phyloP scores from a whole-genome alignment of 805 yeast genomes.

The Candida schatavii region DNA sequence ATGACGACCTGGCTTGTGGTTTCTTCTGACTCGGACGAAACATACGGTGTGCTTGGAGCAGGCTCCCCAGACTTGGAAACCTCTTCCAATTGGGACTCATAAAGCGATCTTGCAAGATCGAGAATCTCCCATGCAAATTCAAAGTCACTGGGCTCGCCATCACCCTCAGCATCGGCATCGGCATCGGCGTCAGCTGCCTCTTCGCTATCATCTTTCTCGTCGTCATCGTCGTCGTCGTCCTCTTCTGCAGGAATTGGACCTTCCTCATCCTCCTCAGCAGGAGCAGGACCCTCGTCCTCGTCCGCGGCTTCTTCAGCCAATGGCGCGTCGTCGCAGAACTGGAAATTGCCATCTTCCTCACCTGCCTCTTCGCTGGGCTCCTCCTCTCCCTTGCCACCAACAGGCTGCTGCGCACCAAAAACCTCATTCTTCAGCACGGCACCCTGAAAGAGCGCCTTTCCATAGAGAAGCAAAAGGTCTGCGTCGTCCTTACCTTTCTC shows the following conservation, averaged over 20 bases:
- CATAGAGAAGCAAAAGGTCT: constrained; percentile 70
- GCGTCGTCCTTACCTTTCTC: constrained; percentile 64
- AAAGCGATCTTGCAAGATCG: constrained; percentile 71
- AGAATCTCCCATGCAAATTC: constrained; percentile 87
- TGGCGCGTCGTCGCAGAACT: constrained; percentile 25
- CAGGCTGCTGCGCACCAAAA: constrained; percentile 37
- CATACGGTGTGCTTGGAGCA: constrained; percentile 21
- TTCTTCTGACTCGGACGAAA: constrained; percentile 27
- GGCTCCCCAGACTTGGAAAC: constrained; percentile 8
- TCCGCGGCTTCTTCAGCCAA: constrained; percentile 21
- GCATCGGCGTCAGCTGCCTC: constrained; percentile 22
- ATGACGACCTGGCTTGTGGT: constrained; percentile 31
- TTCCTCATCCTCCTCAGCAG: constrained; percentile 15
- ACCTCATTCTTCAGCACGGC: constrained; percentile 76
- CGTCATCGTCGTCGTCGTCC: constrained; percentile 37
- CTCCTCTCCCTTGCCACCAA: constrained; percentile 17
- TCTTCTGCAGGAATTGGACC: constrained; percentile 12
- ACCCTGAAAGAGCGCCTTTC: constrained; percentile 72
- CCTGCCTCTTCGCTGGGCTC: constrained; percentile 20
- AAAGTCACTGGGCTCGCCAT: constrained; percentile 62
- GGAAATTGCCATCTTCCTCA: constrained; percentile 24
- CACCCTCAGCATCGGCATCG: constrained; percentile 11
- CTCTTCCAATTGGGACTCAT: constrained; percentile 43
- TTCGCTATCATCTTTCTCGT: constrained; percentile 50
- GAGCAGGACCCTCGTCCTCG: constrained; percentile 11